Base-by-base conservation (phyloP, 2,329 filamentous ascomycete species). In the Fusarium guadeloupense region DNA sequence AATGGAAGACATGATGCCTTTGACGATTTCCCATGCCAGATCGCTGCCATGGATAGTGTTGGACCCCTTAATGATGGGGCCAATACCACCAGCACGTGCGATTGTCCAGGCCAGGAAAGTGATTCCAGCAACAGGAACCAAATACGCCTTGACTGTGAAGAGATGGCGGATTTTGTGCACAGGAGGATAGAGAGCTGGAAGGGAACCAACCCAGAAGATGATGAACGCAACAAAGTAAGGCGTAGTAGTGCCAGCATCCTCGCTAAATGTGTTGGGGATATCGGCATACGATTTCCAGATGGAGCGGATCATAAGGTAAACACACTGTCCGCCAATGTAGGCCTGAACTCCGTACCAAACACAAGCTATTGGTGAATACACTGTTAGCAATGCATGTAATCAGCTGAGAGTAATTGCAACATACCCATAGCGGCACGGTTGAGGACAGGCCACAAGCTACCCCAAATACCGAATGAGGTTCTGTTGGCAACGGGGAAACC, bases 61-160 rank as follows among this genome's bases (percentile, higher is more conserved):
- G 0, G 83, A 79, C 71, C 94, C 89, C 52, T 87, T 81, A 20
- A 97, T 83, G 65, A 97, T 92, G 1, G 92, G 92, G 2, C 93
- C 93, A 54, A 93, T 83, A 1, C 93, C 93, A 37, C 92, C 86
- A 25, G 93, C 93, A 21, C 90, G 86, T 30, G 91, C 87, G 21
- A 96, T 83, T 3, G 91, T 85, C 93, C 93, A 97, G 70, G 92
- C 89, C 75, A 97, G 90, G 75, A 95, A 95, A 13, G 90, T 87
- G 43, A 97, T 81, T 44, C 90, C 93, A n/a, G 92, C 92, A 31
- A 83, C 82, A 0, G 93, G 93, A 0, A 95, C 93, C 56, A 96
- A 85, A 71, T 87, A 90, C 1, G 93, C 88, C 78, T 97, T 97
- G 71, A 92, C 90, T 0, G 93, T 97, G 77, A 97, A 97, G 5